Evolutionary conservation across 2,329 filamentous ascomycete species (phyloP), one percentile per base, ranked within the genome.

Genomic region (Epicoccum nigrum): DNA sequence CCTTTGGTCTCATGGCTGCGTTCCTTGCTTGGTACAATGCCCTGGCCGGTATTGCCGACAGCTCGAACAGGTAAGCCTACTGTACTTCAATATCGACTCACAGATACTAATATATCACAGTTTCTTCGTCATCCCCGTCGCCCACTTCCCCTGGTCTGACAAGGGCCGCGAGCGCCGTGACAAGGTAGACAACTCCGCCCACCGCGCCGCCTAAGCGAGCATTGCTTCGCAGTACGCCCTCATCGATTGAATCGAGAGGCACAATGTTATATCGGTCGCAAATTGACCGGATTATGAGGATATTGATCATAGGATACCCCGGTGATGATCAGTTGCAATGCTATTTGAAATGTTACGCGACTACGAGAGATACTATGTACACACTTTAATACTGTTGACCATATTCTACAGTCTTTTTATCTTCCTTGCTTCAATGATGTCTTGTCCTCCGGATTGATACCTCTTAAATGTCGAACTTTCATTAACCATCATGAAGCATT

Each of bases 51-150:
- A 77, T 82, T 55, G 79, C 79, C n/a, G 80, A 83, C 64, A 74
- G 74, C 52, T 76, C 73, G 54, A 82, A 83, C 73, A 79, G 73
- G 73, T 76, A 39, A 56, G 68, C 65, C 15, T 15, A 11, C n/a
- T 21, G 4, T 11, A 20, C n/a, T n/a, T n/a, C n/a, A 12, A 16
- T 7, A n/a, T 7, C 23, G 11, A 16, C 15, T 12, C 23, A n/a
- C 11, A 13, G 11, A 19, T 16, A 13, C 56, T 67, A 40, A 66
- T 42, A 33, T 23, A 16, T 47, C 9, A 9, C 67, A 94, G 90
- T 80, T 96, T 96, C 86, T 94, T 96, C 81, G 82, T 94, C 74
- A 85, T 96, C 56, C 93, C 92, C 43, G 92, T 97, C 58, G 87
- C 89, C 65, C 92, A 96, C 81, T 95, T 97, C 82, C 93, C 92